These are phyloP conservation scores for Penicillium taxi DNA, from an alignment of 495 filamentous ascomycete species.

Conservation along the genomic window DNA sequence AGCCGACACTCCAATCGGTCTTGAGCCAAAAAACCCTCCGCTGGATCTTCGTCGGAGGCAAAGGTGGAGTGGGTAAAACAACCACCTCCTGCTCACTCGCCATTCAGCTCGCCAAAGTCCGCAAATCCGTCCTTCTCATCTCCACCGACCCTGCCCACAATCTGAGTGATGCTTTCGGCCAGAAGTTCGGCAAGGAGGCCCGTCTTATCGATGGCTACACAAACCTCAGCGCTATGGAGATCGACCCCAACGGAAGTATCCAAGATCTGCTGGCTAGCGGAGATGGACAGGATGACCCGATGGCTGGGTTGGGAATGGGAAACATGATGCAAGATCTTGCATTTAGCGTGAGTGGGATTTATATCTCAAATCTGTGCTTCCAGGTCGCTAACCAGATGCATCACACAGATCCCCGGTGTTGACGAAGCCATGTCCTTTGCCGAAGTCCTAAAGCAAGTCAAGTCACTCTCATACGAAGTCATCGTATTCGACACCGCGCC, in stretches of 20 bases:
- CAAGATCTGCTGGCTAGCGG: conserved; percentile 84
- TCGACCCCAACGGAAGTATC: conserved; percentile 96
- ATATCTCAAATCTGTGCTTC: neutral
- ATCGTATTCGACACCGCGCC: conserved; percentile 99
- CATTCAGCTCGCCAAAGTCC: conserved; percentile 94
- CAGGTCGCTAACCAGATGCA: conserved; percentile 12
- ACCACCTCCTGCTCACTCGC: conserved; percentile 97
- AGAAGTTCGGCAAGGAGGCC: conserved; percentile 99
- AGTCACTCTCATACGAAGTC: conserved; percentile 95
- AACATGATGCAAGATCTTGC: conserved; percentile 70
- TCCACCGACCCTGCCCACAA: conserved; percentile 99
- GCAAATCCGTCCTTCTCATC: conserved; percentile 92
- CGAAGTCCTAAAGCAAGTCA: conserved; percentile 98
- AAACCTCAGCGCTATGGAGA: conserved; percentile 98
- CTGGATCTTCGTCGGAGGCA: conserved; percentile 99
- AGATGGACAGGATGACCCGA: conserved; percentile 64
- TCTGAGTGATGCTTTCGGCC: conserved; percentile 92
- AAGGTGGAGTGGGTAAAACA: conserved; percentile 99
- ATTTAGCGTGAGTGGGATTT: conserved; percentile 51
- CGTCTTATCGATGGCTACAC: conserved; percentile 83
- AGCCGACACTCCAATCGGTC: conserved; percentile 89
- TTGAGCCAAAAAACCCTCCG: conserved; percentile 88
- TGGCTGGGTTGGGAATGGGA: conserved; percentile 57
- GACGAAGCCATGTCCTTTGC: conserved; percentile 99
- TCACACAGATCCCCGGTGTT: conserved; percentile 83